Conservation (phyloP, 306 rosid genomes). For the Sophora flavescens region DNA sequence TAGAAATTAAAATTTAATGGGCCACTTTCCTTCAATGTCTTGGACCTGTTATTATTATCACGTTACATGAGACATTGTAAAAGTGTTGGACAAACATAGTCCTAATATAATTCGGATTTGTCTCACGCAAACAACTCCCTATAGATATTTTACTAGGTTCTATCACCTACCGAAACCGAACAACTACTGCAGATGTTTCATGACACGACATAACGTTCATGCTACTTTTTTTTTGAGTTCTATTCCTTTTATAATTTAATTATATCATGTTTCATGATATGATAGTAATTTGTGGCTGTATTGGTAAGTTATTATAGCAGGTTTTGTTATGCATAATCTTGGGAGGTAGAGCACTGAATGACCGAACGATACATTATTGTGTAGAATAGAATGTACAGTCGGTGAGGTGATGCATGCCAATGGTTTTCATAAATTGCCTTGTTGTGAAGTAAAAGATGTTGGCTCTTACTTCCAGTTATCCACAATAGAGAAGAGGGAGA, state of each 20-base stretch:
- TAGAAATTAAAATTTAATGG: background rate
- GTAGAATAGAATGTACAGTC: no score
- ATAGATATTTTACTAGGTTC: background rate
- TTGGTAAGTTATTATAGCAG: no score
- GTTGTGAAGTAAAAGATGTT: no score
- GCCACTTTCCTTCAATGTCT: slow-evolving; percentile 7
- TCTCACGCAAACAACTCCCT: background rate
- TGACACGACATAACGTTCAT: background rate
- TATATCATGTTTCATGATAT: no score
- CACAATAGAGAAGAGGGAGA: no score
- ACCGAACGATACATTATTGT: no score
- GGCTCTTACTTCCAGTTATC: no score
- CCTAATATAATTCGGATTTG: background rate
- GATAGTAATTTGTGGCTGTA: no score
- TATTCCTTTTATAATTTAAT: background rate
- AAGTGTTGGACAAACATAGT: background rate
- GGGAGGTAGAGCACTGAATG: no score
- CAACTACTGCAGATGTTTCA: background rate
- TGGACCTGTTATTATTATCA: background rate
- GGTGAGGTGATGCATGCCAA: no score
- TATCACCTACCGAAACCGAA: background rate
- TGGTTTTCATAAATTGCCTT: no score
- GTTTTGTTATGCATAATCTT: no score
- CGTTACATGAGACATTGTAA: background rate
- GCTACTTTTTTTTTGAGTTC: background rate